Evolutionary conservation across 1,139 yeast genomes (phyloP), one percentile per base, ranked within the genome.

Genomic region (Nakaseomyces uthaithaninus): DNA sequence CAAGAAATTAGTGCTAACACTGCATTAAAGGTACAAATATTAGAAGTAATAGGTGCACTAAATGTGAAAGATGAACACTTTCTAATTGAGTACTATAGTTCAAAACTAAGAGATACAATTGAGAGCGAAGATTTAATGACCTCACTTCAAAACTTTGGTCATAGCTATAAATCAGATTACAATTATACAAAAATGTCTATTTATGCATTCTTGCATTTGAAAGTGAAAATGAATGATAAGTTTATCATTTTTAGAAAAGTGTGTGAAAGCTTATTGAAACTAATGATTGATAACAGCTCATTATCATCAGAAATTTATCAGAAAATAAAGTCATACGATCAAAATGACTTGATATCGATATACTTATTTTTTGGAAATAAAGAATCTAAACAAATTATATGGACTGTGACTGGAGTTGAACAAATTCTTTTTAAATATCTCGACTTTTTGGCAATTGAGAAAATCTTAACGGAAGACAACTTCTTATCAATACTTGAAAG

Each of bases 401-500:
- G 42, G 35, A 45, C 48, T 7, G 20, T 37, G 15, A 40, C 41
- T 4, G 44, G 45, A 23, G 24, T 44, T 27, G 45, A 47, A 9
- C 42, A 46, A 2, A 35, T 40, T 18, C 50, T 35, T 30, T 36
- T 44, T 33, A 35, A 48, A 9, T 46, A 46, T 36, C 54, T 54
- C 41, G 63, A 59, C 43, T 60, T 57, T 38, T 38, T 40, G 15
- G 45, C 46, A 7, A 45, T 58, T 4, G 60, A 59, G 24, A 33
- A 33, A 16, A 40, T 27, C 3, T 27, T 50, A 1, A 46, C 36
- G 3, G 33, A 41, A 10, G 42, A 38, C 2, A 52, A 49, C 19
- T 42, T 56, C 26, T 18, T 47, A 8, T 35, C 39, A 11, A 45
- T 57, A 3, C 37, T 57, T n/a, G 37, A 39, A 9, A 49, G 46